A percentile compares a stretch with the other conserved stretches of the same genome.
These are phyloP conservation scores for Zygosaccharomyces gambellarensis DNA, from an alignment of 805 yeast species.

Conservation along the genomic window DNA sequence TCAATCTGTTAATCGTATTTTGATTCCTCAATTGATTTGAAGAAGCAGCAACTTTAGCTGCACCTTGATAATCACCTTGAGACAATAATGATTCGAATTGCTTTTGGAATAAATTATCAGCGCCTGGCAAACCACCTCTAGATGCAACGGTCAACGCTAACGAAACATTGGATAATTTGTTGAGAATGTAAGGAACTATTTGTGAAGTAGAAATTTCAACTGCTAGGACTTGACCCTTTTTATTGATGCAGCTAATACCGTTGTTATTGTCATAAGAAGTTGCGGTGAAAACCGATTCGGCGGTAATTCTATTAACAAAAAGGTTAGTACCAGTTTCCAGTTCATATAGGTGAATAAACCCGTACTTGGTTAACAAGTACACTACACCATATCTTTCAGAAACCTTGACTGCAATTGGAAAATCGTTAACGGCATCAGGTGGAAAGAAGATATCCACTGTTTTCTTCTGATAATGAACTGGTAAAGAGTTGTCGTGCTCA, in stretches of 20 bases:
- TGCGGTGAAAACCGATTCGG: conserved; percentile 92
- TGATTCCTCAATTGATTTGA: conserved; percentile 90
- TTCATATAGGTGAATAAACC: conserved; percentile 94
- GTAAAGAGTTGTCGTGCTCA: conserved; percentile 82
- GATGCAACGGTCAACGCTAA: conserved; percentile 86
- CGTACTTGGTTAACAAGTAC: conserved; percentile 89
- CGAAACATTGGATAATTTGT: conserved; percentile 78
- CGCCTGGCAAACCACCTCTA: conserved; percentile 96
- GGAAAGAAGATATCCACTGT: conserved; percentile 93
- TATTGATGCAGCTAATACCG: conserved; percentile 91
- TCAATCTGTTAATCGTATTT: conserved; percentile 88
- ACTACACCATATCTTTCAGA: conserved; percentile 81
- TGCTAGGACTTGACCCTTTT: conserved; percentile 90
- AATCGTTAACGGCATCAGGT: conserved; percentile 91
- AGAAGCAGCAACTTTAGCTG: conserved; percentile 96
- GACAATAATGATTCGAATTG: conserved; percentile 83
- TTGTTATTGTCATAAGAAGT: conserved; percentile 61
- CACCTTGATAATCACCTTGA: conserved; percentile 82
- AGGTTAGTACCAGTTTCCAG: conserved; percentile 87
- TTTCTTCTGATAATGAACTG: conserved; percentile 75
- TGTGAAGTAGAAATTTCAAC: conserved; percentile 83
- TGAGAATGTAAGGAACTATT: conserved; percentile 83
- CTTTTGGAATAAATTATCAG: conserved; percentile 83
- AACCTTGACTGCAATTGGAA: conserved; percentile 89
- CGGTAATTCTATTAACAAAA: conserved; percentile 93